phyloP scores from a whole-genome alignment of 345 rosid genomes.

The Syzygium aqueum region DNA sequence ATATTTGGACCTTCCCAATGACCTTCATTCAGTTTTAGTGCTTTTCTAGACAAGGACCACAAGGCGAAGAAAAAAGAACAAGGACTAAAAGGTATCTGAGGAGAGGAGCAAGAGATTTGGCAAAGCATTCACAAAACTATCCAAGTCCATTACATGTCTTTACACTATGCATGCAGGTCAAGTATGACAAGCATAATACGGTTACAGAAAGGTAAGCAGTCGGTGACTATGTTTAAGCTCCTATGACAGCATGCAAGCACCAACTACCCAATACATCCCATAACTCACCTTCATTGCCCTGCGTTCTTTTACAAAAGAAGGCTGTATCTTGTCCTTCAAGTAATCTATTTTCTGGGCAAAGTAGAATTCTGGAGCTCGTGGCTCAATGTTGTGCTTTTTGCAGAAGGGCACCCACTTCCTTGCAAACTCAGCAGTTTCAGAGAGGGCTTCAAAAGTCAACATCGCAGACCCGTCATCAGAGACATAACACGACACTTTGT shows the following conservation, averaged over 20 bases:
- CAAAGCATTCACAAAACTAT: not conserved
- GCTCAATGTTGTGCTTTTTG: conserved; percentile 96
- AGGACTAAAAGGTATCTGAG: not conserved
- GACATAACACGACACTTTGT: conserved; percentile 98
- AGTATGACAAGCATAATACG: not conserved
- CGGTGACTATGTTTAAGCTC: not conserved
- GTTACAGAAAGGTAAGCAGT: not conserved
- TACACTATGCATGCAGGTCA: not conserved
- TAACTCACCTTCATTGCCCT: conserved; percentile 87
- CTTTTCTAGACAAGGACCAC: not conserved
- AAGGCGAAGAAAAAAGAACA: not conserved
- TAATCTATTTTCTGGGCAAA: conserved; percentile 98
- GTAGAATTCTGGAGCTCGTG: conserved; percentile 98
- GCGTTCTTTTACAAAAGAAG: conserved; percentile 98
- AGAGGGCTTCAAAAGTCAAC: conserved; percentile 96
- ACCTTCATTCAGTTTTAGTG: not conserved
- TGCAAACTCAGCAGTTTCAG: conserved; percentile 98
- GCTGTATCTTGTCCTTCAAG: conserved; percentile 94
- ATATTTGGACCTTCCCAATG: not conserved
- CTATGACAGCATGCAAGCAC: not conserved
- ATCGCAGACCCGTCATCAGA: conserved; percentile 99
- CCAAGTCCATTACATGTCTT: not conserved
- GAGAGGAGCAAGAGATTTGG: not conserved
- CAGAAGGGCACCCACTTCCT: conserved; percentile 99
- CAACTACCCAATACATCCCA: not conserved